Percentiles rank a stretch among this genome's conserved stretches.
These are phyloP conservation scores for Cryomyces minteri DNA, from an alignment of 495 filamentous ascomycete genomes.

Conservation along the genomic window DNA sequence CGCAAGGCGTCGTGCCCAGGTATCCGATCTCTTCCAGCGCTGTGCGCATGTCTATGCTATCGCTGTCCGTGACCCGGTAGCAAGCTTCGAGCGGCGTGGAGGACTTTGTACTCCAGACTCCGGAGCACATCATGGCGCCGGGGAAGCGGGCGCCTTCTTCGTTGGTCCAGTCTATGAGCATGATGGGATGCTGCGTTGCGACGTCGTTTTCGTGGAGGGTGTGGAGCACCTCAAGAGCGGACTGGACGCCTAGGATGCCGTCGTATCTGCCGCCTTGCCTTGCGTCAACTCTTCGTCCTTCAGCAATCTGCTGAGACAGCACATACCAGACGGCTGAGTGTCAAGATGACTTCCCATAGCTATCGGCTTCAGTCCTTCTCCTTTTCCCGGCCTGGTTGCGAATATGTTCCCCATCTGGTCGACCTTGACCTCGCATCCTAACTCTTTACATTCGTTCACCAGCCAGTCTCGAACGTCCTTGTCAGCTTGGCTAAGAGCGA, in stretches of 20 bases:
- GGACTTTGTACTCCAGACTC: conserved; percentile 57
- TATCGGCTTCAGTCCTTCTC: conserved; percentile 10
- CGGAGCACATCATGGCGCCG: conserved; percentile 55
- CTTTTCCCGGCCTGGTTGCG: conserved; percentile 39
- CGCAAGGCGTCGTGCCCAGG: conserved; percentile 37
- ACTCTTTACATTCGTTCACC: conserved; percentile 37
- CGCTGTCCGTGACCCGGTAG: conserved; percentile 33
- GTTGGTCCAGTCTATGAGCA: conserved; percentile 71
- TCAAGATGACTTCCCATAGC: conserved; percentile 31
- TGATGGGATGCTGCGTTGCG: conserved; percentile 53
- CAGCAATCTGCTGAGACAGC: too few species aligned
- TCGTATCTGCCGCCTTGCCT: conserved; percentile 48
- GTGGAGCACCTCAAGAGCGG: conserved; percentile 53
- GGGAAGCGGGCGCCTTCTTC: conserved; percentile 73
- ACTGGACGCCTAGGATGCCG: conserved; percentile 55
- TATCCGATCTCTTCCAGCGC: conserved; percentile 58
- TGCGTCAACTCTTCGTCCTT: not conserved
- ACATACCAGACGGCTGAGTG: conserved; percentile 14
- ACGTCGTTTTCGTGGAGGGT: conserved; percentile 47
- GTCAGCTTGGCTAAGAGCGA: conserved; percentile 52
- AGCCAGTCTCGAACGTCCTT: conserved; percentile 63
- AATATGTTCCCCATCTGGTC: conserved; percentile 61
- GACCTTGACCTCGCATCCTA: conserved; percentile 43
- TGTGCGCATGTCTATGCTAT: conserved; percentile 40
- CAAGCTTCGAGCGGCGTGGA: conserved; percentile 41